These are phyloP conservation scores for Perkinsus chesapeaki DNA, from an alignment of 169 alveolate species.

Conservation along the genomic window DNA sequence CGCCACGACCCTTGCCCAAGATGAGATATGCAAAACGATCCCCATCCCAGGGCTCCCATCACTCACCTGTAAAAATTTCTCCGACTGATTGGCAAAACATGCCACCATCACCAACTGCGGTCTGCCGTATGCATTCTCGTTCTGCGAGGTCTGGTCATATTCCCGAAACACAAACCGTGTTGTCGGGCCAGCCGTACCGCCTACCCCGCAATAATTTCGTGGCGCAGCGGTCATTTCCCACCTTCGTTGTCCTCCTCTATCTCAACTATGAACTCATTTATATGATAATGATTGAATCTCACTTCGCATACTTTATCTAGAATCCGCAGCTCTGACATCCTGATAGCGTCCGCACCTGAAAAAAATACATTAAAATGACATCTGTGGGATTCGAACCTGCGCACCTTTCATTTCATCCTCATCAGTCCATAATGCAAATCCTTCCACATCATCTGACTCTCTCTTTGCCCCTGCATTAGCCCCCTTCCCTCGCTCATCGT, in stretches of 20 bases:
- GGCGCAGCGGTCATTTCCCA: too few species aligned
- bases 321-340: neutral
- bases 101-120: neutral
- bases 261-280: neutral
- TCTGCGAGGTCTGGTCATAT: neutral
- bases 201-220: too few species aligned
- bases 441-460: neutral
- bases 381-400: too few species aligned
- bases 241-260: neutral
- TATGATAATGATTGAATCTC: neutral
- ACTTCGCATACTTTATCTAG: neutral
- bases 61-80: neutral
- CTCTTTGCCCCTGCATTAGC: neutral
- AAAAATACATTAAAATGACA: too few species aligned
- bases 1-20: too few species aligned
- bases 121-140: neutral
- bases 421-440: neutral
- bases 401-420: neutral
- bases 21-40: too few species aligned
- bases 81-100: neutral
- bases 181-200: neutral
- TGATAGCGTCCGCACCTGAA: neutral
- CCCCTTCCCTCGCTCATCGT: neutral
- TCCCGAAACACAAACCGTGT: neutral
- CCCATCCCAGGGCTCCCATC: too few species aligned